Conservation (phyloP, 2,329 filamentous ascomycete species). For the Colletotrichum orbiculare region DNA sequence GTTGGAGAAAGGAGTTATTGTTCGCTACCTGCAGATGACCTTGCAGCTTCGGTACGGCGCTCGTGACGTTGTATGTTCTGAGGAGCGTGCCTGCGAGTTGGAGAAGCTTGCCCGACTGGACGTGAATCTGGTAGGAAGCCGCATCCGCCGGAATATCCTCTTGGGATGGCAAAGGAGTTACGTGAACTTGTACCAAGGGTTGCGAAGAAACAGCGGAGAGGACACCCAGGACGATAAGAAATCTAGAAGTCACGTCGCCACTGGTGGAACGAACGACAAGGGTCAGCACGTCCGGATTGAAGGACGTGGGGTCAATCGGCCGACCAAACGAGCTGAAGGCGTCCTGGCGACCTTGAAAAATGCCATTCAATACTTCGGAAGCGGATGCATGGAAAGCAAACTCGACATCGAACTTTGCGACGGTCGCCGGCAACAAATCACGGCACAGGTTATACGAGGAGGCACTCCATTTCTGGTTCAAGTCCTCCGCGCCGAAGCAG, state of each 20-base stretch:
- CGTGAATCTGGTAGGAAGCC: constrained; percentile 66
- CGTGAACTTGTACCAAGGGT: constrained; percentile 51
- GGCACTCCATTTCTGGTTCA: constrained; percentile 60
- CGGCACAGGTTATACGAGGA: constrained; percentile 55
- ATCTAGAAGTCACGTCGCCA: constrained; percentile 39
- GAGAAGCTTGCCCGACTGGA: constrained; percentile 72
- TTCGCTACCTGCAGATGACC: constrained; percentile 63
- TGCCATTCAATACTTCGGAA: constrained; percentile 62
- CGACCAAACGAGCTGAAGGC: constrained; percentile 63
- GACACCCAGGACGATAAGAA: constrained; percentile 49
- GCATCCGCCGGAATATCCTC: constrained; percentile 31
- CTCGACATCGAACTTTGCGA: constrained; percentile 57
- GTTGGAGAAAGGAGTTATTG: constrained; percentile 71
- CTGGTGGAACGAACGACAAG: constrained; percentile 55
- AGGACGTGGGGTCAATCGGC: constrained; percentile 54
- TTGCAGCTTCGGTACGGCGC: constrained; percentile 69
- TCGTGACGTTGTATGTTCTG: constrained; percentile 71
- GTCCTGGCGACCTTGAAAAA: constrained; percentile 66
- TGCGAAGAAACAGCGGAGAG: constrained; percentile 40
- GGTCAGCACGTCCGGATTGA: constrained; percentile 64
- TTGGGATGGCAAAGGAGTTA: constrained; percentile 49
- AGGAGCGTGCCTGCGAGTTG: constrained; percentile 66
- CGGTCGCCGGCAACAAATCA: constrained; percentile 49
- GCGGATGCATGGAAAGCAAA: constrained; percentile 58
- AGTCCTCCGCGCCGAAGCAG: constrained; percentile 68